Base-by-base conservation (phyloP, 176 grass and related monocot genomes). In the Raddia guianensis region DNA sequence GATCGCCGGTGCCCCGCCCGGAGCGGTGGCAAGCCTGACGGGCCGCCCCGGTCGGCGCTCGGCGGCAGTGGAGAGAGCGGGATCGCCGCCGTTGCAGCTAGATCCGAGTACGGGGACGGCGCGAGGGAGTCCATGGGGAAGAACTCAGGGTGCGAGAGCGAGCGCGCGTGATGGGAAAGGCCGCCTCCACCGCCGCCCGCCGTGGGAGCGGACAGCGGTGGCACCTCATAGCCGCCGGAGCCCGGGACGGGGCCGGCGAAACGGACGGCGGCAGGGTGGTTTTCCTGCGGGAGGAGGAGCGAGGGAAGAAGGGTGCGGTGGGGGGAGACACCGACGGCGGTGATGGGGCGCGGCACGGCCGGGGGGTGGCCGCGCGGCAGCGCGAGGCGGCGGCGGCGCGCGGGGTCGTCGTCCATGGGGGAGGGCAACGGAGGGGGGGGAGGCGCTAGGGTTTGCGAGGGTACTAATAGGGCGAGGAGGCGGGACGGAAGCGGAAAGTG, bases 1-100 rank as follows among this genome's bases (percentile, higher is more conserved):
- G 88, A 95, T 13, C 90, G 63, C 3, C 89, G 89, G 52, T 99
- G 93, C 8, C 82, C 73, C 49, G 72, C 45, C 47, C 37, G 89
- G 3, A 73, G 84, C 3, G 86, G 93, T 12, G 84, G 96, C 33
- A 93, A 79, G 18, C 18, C 65, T 2, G 65, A 33, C 27, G 82
- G 12, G 10, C 7, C 75, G n/a, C n/a, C n/a, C 21, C 57, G 70
- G 34, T 54, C 69, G 35, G 47, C 67, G 68, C 62, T 47, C 44
- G 68, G 68, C 43, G 63, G 74, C 14, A 59, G 34, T 34, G 51
- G 67, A 85, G 78, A 75, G 79, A 15, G 37, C 19, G 10, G 63
- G 75, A 55, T 69, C 34, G 44, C 66, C 19, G 43, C 33, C 45
- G 13, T 19, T 5, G 74, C 67, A 20, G 2, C 34, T 35, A 50